These are phyloP conservation scores for Globisporangium mamillatum DNA, from an alignment of 352 stramenopile genomes.

Conservation along the genomic window DNA sequence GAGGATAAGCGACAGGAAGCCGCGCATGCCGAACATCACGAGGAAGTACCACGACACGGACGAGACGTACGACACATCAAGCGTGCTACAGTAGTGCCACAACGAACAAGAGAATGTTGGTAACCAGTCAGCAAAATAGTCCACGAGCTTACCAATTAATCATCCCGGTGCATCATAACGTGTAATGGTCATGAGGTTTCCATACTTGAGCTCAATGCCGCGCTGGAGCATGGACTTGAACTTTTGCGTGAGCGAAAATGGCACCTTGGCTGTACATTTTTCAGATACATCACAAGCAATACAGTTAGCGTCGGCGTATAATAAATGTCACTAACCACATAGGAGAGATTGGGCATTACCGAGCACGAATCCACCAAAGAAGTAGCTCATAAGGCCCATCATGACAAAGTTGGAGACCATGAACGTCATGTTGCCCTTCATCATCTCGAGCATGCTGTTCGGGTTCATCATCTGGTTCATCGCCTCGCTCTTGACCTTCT, in stretches of 20 bases:
- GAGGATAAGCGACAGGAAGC: conserved; percentile 95
- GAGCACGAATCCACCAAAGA: conserved; percentile 98
- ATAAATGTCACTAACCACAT: too few relatives aligned
- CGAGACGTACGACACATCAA: conserved; percentile 98
- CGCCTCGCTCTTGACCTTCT: conserved; percentile 88
- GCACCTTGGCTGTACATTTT: conserved; percentile 88
- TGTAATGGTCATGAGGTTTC: not conserved
- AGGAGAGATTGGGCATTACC: conserved; percentile 26
- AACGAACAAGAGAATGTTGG: not conserved
- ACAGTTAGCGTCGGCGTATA: too few relatives aligned
- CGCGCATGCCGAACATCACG: conserved; percentile 98
- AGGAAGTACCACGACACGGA: conserved; percentile 99
- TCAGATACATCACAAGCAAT: not conserved
- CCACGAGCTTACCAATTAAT: not conserved
- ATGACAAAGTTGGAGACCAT: conserved; percentile 99
- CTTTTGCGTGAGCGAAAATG: conserved; percentile 96
- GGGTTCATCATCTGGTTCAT: conserved; percentile 96
- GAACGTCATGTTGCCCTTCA: conserved; percentile 99
- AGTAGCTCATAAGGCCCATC: conserved; percentile 99
- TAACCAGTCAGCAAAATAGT: not conserved
- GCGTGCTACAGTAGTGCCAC: conserved; percentile 47
- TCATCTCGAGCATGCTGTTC: conserved; percentile 96
- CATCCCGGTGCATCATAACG: too few relatives aligned
- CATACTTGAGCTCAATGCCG: conserved; percentile 92
- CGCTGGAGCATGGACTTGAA: conserved; percentile 99